Evolutionary conservation across 768 basidiomycete species (phyloP).

Genomic region (Mycena vulgaris): DNA sequence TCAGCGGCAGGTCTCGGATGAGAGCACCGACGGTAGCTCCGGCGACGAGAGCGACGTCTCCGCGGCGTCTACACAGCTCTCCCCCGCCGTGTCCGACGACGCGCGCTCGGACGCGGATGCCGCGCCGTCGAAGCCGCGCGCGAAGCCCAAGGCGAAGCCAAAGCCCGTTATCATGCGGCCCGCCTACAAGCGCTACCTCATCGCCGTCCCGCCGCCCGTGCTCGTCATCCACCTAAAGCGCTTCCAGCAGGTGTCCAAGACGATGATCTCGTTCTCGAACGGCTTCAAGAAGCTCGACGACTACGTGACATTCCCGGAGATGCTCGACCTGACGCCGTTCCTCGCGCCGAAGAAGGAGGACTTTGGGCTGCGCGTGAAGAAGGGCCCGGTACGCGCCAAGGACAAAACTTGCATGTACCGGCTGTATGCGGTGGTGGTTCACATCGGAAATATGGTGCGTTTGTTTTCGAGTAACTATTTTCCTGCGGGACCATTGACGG

Average conservation of each 20-base stretch:
- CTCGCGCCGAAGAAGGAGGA: constrained; percentile 86
- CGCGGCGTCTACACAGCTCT: constrained; percentile 18
- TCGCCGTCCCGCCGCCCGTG: constrained; percentile 87
- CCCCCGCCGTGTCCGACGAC: constrained; percentile 23
- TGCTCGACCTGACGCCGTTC: constrained; percentile 88
- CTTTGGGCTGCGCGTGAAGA: constrained; percentile 65
- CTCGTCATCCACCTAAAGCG: constrained; percentile 95
- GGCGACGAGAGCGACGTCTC: constrained; percentile 59
- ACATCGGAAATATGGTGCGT: constrained; percentile 89
- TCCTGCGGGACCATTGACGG: not conserved
- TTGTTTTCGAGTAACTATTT: not conserved
- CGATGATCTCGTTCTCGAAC: constrained; percentile 73
- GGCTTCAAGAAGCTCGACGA: constrained; percentile 94
- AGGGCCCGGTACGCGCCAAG: constrained; percentile 40
- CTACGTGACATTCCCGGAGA: constrained; percentile 91
- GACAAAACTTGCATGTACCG: constrained; percentile 73
- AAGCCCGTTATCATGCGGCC: constrained; percentile 84
- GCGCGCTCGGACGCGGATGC: constrained; percentile 18
- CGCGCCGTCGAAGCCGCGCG: constrained; percentile 29
- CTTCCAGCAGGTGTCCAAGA: constrained; percentile 88
- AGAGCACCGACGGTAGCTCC: constrained; percentile 56
- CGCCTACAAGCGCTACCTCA: constrained; percentile 96
- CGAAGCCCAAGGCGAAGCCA: constrained; percentile 41
- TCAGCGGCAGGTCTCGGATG: constrained; percentile 35
- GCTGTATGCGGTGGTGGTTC: constrained; percentile 87